Conservation (phyloP, 2,329 filamentous ascomycete species). For the Alternaria postmessia region DNA sequence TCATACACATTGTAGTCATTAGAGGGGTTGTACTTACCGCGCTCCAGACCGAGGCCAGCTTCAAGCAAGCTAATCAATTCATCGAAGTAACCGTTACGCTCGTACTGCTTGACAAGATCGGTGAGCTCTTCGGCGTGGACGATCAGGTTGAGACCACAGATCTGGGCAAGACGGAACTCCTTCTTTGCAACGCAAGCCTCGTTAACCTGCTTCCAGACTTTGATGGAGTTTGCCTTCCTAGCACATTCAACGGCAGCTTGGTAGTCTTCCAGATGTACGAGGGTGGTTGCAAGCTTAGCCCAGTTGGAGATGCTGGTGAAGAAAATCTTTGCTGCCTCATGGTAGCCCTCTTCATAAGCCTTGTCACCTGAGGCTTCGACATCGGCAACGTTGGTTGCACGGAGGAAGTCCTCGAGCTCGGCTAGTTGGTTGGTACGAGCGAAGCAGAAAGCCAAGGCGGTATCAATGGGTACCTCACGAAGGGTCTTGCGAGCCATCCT, state of each 20-base stretch:
- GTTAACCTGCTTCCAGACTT: slow-evolving; percentile 99
- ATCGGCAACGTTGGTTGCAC: slow-evolving; percentile 91
- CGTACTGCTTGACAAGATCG: slow-evolving; percentile 94
- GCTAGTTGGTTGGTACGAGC: slow-evolving; percentile 89
- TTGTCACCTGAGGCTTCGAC: slow-evolving; percentile 98
- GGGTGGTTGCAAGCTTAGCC: slow-evolving; percentile 96
- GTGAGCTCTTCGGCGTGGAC: slow-evolving; percentile 95
- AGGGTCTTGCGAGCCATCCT: slow-evolving; percentile 97
- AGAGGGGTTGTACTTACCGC: slow-evolving; percentile 50
- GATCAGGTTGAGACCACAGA: slow-evolving; percentile 97
- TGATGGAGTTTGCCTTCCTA: slow-evolving; percentile 98
- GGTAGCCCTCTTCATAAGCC: slow-evolving; percentile 91
- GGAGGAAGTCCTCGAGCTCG: slow-evolving; percentile 96
- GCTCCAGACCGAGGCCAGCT: slow-evolving; percentile 91
- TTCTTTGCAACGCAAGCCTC: slow-evolving; percentile 96
- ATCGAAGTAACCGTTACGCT: slow-evolving; percentile 96
- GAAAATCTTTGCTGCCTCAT: slow-evolving; percentile 98
- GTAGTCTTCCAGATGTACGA: slow-evolving; percentile 97
- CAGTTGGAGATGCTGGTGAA: slow-evolving; percentile 98
- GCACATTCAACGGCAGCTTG: slow-evolving; percentile 97
- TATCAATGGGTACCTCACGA: slow-evolving; percentile 92
- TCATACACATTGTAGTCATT: slow-evolving; percentile 1
- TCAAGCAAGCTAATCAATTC: slow-evolving; percentile 95
- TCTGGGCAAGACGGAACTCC: slow-evolving; percentile 98
- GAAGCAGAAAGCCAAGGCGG: slow-evolving; percentile 90